Evolutionary conservation across 139 green algal genomes (phyloP), one percentile per base, ranked within the genome.

Genomic region (Chlorella sorokiniana): DNA sequence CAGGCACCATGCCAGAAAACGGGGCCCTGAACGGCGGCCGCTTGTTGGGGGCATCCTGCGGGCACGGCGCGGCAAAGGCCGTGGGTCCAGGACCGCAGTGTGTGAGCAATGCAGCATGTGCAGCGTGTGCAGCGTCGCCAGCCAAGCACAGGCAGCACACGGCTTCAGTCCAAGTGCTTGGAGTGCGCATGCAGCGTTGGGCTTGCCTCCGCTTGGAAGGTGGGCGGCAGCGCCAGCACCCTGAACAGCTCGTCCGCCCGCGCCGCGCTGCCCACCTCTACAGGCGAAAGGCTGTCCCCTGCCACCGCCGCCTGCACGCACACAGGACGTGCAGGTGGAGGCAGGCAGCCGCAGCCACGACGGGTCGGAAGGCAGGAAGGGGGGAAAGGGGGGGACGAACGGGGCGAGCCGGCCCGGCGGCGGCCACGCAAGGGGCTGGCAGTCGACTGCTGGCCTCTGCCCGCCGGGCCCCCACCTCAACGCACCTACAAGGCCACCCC

Each of bases 151-250:
- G n/a, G n/a, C n/a, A n/a, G n/a, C n/a, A n/a, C n/a, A n/a, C n/a
- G n/a, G n/a, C n/a, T n/a, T n/a, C n/a, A n/a, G n/a, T n/a, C n/a
- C n/a, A n/a, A n/a, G n/a, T n/a, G n/a, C n/a, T n/a, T n/a, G n/a
- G n/a, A n/a, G n/a, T n/a, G n/a, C n/a, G n/a, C n/a, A n/a, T n/a
- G n/a, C n/a, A n/a, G n/a, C n/a, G n/a, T n/a, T n/a, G n/a, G n/a
- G 63, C 54, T 18, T 16, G 61, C 65, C 35, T 71, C 42, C 7
- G 33, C 41, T 14, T 89, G 65, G 33, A 92, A 62, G 33, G 77
- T 62, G 62, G 83, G 78, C 0, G 91, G 90, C 81, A 95, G 86
- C 2, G 90, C 89, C 67, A 93, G 85, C 71, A 75, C 72, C 29
- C 27, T 72, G 7, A 52, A 44, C 64, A 89, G 69, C 78, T 90